Conservation (phyloP, 305 asterid species). For the Fraxinus latifolia region DNA sequence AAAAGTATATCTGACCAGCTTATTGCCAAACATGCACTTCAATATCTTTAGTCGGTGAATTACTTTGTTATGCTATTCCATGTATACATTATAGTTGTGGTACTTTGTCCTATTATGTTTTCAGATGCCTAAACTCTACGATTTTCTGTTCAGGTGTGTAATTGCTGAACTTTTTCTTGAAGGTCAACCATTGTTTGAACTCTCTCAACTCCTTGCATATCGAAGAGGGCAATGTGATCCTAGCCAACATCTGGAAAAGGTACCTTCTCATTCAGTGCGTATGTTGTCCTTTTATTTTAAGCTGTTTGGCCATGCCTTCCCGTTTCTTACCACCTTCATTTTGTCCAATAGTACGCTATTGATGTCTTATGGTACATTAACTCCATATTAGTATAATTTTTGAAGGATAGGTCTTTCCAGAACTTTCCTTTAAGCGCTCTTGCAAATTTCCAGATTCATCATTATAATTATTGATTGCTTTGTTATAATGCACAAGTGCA, state of each 20-base stretch:
- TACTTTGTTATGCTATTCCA: constrained; percentile 10
- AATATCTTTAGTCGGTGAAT: constrained; percentile 5
- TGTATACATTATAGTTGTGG: neutral
- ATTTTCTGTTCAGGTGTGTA: constrained; percentile 76
- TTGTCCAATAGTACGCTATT: constrained; percentile 19
- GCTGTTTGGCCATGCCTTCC: neutral
- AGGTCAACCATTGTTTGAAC: constrained; percentile 95
- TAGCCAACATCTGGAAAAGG: constrained; percentile 93
- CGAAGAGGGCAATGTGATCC: constrained; percentile 99
- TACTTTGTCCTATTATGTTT: constrained; percentile 4
- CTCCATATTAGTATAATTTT: constrained; percentile 7
- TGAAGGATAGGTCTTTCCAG: neutral
- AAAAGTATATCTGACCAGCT: neutral
- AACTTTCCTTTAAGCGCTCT: neutral
- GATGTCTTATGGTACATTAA: constrained; percentile 10
- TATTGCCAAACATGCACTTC: neutral
- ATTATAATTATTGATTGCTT: constrained; percentile 22
- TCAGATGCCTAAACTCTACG: constrained; percentile 17
- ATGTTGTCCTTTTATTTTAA: constrained; percentile 5
- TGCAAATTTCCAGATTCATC: constrained; percentile 1
- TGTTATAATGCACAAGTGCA: constrained; percentile 33
- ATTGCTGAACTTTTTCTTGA: constrained; percentile 98
- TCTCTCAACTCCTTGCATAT: constrained; percentile 94
- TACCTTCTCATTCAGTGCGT: constrained; percentile 25
- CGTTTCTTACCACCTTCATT: constrained; percentile 3